A percentile compares a stretch with the other conserved stretches of the same genome.
These are phyloP conservation scores for Clitoria ternatea DNA, from an alignment of 306 rosid genomes.

Conservation along the genomic window DNA sequence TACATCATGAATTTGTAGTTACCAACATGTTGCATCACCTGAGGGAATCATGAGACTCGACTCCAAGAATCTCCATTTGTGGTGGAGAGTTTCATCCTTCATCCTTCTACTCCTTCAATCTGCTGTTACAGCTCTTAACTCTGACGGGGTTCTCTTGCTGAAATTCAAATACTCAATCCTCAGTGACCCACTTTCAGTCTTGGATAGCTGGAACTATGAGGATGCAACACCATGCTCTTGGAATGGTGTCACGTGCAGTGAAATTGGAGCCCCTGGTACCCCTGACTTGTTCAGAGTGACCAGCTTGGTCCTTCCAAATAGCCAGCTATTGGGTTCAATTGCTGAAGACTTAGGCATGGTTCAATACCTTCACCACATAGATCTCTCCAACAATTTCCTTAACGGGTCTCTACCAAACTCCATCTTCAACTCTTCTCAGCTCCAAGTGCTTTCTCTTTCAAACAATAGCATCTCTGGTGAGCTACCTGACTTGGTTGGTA, in stretches of 20 bases:
- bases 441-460: constrained; percentile 67
- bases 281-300: constrained; percentile 59
- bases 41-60: constrained; percentile 38
- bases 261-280: constrained; percentile 37
- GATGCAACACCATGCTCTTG: constrained; percentile 84
- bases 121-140: constrained; percentile 54
- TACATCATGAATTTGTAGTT: constrained; percentile 43
- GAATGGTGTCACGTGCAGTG: constrained; percentile 75
- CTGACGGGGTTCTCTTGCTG: constrained; percentile 64
- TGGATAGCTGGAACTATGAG: constrained; percentile 62
- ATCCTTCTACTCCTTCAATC: constrained; percentile 32
- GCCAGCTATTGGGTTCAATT: constrained; percentile 77
- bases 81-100: constrained; percentile 33
- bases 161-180: constrained; percentile 75
- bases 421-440: constrained; percentile 71
- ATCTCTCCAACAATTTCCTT: constrained; percentile 80
- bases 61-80: constrained; percentile 30
- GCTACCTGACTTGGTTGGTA: constrained; percentile 50
- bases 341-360: constrained; percentile 58
- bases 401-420: constrained; percentile 71
- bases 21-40: constrained; percentile 32
- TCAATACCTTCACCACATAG: constrained; percentile 61
- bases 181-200: constrained; percentile 64
- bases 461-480: constrained; percentile 77
- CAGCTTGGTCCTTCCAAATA: constrained; percentile 54